Evolutionary conservation across 2,329 filamentous ascomycete genomes (phyloP), one percentile per base, ranked within the genome.

Genomic region (Fusarium citri): DNA sequence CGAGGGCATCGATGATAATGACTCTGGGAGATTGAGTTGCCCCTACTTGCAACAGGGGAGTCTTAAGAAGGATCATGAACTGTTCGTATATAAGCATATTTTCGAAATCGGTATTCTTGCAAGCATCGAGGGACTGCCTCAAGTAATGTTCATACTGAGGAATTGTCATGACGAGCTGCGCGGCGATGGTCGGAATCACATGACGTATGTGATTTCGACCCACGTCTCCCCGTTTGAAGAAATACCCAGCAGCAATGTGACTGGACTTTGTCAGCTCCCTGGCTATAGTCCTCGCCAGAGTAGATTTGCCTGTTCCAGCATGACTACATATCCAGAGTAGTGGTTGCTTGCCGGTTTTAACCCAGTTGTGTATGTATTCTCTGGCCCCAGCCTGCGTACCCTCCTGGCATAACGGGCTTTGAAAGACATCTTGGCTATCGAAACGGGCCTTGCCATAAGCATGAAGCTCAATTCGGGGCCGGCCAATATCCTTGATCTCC

Each of bases 231-330:
- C 31, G 16, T 10, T 1, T 18, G 1, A 34, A 34, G 31, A 34
- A 34, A 3, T 34, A 34, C 5, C 31, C 31, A 18, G 31, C 31
- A 2, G 8, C 31, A 0, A 34, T 34, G 0, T 34, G 31, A 3
- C 31, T 16, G 2, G 16, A 0, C 1, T 6, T 0, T 1, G 8
- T 34, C 1, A 34, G 8, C 0, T 18, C 16, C 0, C 31, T 18
- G 31, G 31, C 16, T 10, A 34, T 18, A 0, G 31, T 34, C 16
- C 31, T 0, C 0, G 31, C 31, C 16, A 34, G 0, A 18, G 31
- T 34, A 1, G 31, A 34, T 3, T 34, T 34, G 0, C 16, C 31
- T 3, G 1, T 10, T 10, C 31, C 31, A 10, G 31, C 31, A 34
- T 34, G 31, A 0, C 31, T 34, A 10, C 31, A 34, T 0, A 34